Evolutionary conservation across 192 early-diverging fungal species (phyloP), one percentile per base, ranked within the genome.

Genomic region (Gonapodya prolifera): DNA sequence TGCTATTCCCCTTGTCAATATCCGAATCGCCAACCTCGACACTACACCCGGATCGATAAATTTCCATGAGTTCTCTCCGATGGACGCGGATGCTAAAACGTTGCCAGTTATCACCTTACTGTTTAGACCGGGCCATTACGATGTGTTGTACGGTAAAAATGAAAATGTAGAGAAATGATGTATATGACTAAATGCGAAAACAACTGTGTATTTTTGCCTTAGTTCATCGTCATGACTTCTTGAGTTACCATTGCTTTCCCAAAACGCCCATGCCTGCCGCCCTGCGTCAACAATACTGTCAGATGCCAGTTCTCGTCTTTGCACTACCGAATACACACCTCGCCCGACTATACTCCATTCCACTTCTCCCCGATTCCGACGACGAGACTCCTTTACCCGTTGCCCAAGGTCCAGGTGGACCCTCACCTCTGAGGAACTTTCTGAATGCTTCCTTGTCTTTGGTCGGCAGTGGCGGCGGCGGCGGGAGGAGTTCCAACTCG

Each of bases 21-120:
- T 73, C 71, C 18, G 32, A 32, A 73, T 73, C 32, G 71, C 71
- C 16, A 73, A 73, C 71, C 71, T 73, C 28, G 71, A 73, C 71
- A 32, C 71, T 8, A 30, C 71, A 2, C 28, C 71, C 31, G 32
- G 28, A 2, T 2, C 2, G 18, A 8, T 73, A 2, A 73, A 73
- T 73, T 73, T 30, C 71, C 71, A 73, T 29, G 71, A 73, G 71
- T 73, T 73, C 71, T 73, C 71, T 16, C 71, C 71, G 18, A 73
- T 73, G 71, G 71, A 73, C 18, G 71, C 71, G 32, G 71, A 73
- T 29, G 18, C 71, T 8, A 30, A 18, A 30, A 32, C 2, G 31
- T 29, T 73, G 31, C 71, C 71, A 8, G 29, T 29, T 2, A 32
- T 73, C 2, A 32, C 18, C 2, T 32, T 73, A 29, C 31, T 73